These are phyloP conservation scores for Ceratocystiopsis minuta DNA, from an alignment of 2,329 filamentous ascomycete species.

Conservation along the genomic window DNA sequence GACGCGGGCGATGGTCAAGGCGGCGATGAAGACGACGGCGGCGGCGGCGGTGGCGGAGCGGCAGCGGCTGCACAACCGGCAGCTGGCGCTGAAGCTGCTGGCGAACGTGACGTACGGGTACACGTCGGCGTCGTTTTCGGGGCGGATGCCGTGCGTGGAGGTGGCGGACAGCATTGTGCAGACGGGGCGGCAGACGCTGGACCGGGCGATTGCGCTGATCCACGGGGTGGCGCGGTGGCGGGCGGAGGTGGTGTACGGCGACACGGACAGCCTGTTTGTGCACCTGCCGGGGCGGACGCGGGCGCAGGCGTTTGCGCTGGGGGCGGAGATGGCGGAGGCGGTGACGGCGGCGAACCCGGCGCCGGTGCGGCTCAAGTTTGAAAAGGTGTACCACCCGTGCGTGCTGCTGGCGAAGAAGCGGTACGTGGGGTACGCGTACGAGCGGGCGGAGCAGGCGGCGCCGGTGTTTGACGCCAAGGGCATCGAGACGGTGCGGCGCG, in stretches of 20 bases:
- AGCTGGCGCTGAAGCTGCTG: slow-evolving; percentile 83
- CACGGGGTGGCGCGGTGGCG: slow-evolving; percentile 77
- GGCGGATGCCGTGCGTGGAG: slow-evolving; percentile 92
- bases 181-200: slow-evolving; percentile 82
- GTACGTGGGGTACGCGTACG: slow-evolving; percentile 96
- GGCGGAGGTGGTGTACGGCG: slow-evolving; percentile 93
- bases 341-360: slow-evolving; percentile 81
- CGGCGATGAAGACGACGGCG: slow-evolving; percentile 72
- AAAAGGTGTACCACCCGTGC: slow-evolving; percentile 95
- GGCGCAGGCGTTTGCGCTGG: slow-evolving; percentile 80
- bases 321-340: slow-evolving; percentile 74
- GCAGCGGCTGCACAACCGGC: slow-evolving; percentile 76
- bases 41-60: slow-evolving; percentile 41
- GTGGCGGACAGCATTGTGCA: slow-evolving; percentile 98
- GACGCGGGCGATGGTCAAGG: slow-evolving; percentile 94
- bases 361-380: slow-evolving; percentile 90
- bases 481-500: slow-evolving; percentile 88
- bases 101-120: slow-evolving; percentile 99
- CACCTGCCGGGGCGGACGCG: slow-evolving; percentile 73
- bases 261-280: slow-evolving; percentile 90
- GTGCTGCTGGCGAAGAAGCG: slow-evolving; percentile 90
- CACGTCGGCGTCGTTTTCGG: slow-evolving; percentile 89
- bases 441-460: slow-evolving; percentile 51
- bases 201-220: slow-evolving; percentile 82
- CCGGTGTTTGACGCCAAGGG: slow-evolving; percentile 96